Conservation (phyloP, 441 rosid species). For the Croton laevigatus region DNA sequence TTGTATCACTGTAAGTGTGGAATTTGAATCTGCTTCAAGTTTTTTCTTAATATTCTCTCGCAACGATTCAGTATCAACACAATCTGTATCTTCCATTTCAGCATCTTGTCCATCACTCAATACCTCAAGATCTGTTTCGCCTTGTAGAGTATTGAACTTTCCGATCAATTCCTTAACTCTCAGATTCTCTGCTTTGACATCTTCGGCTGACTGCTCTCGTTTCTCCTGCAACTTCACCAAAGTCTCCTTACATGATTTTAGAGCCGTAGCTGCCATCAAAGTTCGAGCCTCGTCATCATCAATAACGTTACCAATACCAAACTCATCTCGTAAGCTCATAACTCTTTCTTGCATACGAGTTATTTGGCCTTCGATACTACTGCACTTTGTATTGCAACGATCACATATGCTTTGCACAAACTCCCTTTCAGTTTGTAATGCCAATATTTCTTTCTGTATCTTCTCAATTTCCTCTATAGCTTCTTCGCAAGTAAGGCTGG, state of each 20-base stretch:
- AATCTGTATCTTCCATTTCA: constrained; percentile 19
- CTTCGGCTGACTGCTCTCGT: constrained; percentile 50
- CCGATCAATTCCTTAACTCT: constrained; percentile 47
- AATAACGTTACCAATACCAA: constrained; percentile 46
- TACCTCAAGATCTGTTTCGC: constrained; percentile 20
- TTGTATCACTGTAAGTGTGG: constrained; percentile 42
- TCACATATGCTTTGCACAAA: constrained; percentile 55
- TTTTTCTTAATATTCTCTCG: constrained; percentile 32
- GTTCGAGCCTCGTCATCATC: constrained; percentile 74
- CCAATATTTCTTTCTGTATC: constrained; percentile 67
- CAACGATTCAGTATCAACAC: constrained; percentile 23
- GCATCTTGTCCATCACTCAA: constrained; percentile 25
- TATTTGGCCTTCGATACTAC: constrained; percentile 55
- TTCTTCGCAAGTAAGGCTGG: constrained; percentile 51
- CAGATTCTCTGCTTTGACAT: constrained; percentile 42
- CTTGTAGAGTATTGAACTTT: constrained; percentile 44
- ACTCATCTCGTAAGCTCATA: constrained; percentile 68
- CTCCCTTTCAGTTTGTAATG: constrained; percentile 71
- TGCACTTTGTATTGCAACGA: constrained; percentile 43
- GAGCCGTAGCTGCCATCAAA: constrained; percentile 66
- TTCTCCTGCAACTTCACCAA: constrained; percentile 54
- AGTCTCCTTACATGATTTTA: constrained; percentile 62
- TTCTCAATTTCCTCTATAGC: constrained; percentile 60
- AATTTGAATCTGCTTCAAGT: constrained; percentile 28
- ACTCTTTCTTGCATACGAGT: constrained; percentile 54